Evolutionary conservation across 148 eudicot genomes (phyloP).

Genomic region (Oxyria digyna): DNA sequence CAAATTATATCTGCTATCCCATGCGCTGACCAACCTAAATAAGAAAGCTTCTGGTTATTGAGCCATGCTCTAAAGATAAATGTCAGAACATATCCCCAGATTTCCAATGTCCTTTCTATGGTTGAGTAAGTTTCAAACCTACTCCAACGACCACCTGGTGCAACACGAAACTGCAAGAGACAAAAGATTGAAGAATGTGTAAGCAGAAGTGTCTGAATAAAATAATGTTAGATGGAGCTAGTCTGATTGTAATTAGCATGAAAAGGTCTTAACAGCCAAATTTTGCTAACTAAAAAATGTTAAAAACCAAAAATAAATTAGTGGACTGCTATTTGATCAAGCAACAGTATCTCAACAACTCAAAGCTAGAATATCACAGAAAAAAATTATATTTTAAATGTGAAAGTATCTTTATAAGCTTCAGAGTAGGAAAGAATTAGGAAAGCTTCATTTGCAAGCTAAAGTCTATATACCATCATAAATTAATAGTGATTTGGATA

Average conservation of each 20-base stretch:
- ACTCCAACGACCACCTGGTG: slow-evolving; percentile 96
- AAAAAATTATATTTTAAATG: not conserved
- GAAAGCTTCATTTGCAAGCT: too few species aligned
- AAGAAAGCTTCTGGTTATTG: slow-evolving; percentile 80
- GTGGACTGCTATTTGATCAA: not conserved
- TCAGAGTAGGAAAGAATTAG: not conserved
- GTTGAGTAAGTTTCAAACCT: slow-evolving; percentile 93
- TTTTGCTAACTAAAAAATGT: not conserved
- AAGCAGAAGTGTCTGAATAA: not conserved
- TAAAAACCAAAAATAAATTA: not conserved
- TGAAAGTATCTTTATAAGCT: not conserved
- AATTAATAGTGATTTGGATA: too few species aligned
- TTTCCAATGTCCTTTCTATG: slow-evolving; percentile 88
- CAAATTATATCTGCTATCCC: not conserved
- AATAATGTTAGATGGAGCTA: not conserved
- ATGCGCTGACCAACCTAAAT: slow-evolving; percentile 43
- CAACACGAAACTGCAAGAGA: slow-evolving; percentile 70
- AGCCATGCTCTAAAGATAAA: slow-evolving; percentile 72
- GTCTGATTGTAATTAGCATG: not conserved
- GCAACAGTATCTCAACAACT: not conserved
- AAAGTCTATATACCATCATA: too few species aligned
- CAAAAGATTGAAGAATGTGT: not conserved
- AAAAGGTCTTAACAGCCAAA: not conserved
- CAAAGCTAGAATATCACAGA: too few species aligned
- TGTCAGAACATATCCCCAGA: slow-evolving; percentile 83